These are phyloP conservation scores for Coccomyxa sp. DNA, from an alignment of 139 green algal species.

Conservation along the genomic window DNA sequence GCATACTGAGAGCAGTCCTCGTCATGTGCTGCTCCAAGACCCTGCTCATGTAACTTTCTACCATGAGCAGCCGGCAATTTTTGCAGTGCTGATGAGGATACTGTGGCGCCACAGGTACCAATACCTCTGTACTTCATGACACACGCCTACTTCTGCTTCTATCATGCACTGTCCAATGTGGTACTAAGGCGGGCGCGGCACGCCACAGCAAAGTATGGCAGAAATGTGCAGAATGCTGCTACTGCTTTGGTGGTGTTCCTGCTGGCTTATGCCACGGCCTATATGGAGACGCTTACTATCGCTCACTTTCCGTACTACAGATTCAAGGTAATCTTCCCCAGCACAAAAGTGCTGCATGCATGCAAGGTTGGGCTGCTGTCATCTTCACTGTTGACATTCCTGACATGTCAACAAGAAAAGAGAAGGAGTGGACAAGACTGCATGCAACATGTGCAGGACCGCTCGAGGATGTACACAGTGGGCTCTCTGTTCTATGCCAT, in stretches of 20 bases:
- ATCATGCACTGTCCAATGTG: slow-evolving; percentile 92
- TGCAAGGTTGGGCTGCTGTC: background rate
- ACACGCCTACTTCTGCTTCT: slow-evolving; percentile 98
- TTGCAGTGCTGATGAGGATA: background rate
- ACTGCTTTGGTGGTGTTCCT: slow-evolving; percentile 52
- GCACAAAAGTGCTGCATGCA: background rate
- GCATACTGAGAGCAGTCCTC: background rate
- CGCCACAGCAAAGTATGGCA: background rate
- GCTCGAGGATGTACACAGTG: slow-evolving; percentile 80
- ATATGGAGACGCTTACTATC: slow-evolving; percentile 95
- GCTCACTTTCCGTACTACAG: slow-evolving; percentile 94
- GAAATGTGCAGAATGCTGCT: background rate
- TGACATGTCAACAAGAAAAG: background rate
- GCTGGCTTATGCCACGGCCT: slow-evolving; percentile 88
- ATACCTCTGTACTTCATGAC: slow-evolving; percentile 96
- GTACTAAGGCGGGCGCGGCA: slow-evolving; percentile 44
- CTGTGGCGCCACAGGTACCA: slow-evolving; percentile 67
- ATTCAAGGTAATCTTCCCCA: slow-evolving; percentile 40
- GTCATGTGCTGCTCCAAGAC: background rate
- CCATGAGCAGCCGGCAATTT: background rate
- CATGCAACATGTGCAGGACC: slow-evolving; percentile 20
- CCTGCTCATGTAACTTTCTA: background rate
- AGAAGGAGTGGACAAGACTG: background rate
- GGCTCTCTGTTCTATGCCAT: slow-evolving; percentile 98
- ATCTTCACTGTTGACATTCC: background rate